A percentile compares a stretch with the other conserved stretches of the same genome.
Evolutionary conservation across 768 basidiomycete species (phyloP).

Genomic region (Holtermanniella nyarrowii): DNA sequence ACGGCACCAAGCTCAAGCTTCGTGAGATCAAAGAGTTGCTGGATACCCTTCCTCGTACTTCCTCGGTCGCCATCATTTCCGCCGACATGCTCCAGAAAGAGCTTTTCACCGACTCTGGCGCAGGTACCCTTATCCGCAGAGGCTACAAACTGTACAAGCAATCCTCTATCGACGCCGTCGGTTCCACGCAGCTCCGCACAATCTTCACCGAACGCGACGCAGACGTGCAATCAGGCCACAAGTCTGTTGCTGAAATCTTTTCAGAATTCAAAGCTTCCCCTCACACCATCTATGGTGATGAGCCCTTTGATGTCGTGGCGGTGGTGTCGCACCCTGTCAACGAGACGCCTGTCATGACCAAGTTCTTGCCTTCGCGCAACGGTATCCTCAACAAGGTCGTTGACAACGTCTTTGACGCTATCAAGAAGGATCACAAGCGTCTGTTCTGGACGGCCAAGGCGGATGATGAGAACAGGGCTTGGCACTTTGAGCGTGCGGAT

Average conservation of each 20-base stretch:
- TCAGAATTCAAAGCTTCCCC: constrained; percentile 68
- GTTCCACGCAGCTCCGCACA: constrained; percentile 87
- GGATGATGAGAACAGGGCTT: constrained; percentile 91
- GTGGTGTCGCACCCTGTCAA: constrained; percentile 85
- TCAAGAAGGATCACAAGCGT: constrained; percentile 84
- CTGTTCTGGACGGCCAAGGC: constrained; percentile 97
- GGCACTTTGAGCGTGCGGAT: constrained; percentile 98
- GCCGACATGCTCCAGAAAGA: constrained; percentile 88
- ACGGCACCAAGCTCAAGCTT: constrained; percentile 95
- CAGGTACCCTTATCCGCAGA: constrained; percentile 93
- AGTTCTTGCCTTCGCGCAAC: constrained; percentile 74
- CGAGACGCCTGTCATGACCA: constrained; percentile 79
- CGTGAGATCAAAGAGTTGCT: constrained; percentile 98
- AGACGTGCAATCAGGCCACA: constrained; percentile 68
- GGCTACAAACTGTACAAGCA: constrained; percentile 98
- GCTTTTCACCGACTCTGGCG: constrained; percentile 95
- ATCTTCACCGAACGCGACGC: constrained; percentile 93
- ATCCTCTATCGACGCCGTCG: constrained; percentile 64
- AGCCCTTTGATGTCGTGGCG: constrained; percentile 88
- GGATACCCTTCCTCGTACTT: constrained; percentile 93
- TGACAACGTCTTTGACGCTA: constrained; percentile 94
- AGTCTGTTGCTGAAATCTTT: constrained; percentile 79
- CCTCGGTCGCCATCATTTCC: constrained; percentile 96
- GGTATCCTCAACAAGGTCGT: constrained; percentile 88
- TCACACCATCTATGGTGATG: constrained; percentile 95